These are phyloP conservation scores for Arabidopsis hybrid DNA, from an alignment of 441 rosid species.

Conservation along the genomic window DNA sequence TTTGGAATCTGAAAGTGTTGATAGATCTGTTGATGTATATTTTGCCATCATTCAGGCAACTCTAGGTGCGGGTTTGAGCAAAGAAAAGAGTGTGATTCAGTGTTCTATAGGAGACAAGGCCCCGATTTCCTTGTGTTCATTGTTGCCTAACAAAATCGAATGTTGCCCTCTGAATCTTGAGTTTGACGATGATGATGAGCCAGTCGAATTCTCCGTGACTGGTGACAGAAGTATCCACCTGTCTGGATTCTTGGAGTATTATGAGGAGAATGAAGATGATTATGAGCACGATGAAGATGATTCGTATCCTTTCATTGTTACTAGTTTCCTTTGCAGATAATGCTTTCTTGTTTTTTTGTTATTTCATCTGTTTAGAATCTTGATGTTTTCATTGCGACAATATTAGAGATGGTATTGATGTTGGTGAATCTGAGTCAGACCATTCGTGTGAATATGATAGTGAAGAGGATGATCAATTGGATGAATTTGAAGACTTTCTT, in stretches of 20 bases:
- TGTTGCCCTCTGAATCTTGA: conserved; percentile 82
- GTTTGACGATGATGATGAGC: conserved; percentile 72
- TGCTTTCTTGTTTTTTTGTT: neutral
- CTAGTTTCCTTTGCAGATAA: neutral
- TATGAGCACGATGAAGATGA: conserved; percentile 61
- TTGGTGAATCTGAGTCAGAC: conserved; percentile 59
- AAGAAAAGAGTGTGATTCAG: conserved; percentile 72
- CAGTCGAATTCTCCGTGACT: conserved; percentile 72
- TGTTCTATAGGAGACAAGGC: conserved; percentile 67
- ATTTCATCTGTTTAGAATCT: neutral
- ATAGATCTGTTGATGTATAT: conserved; percentile 5
- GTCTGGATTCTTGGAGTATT: conserved; percentile 72
- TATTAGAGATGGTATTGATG: conserved; percentile 75
- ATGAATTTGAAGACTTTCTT: conserved; percentile 48
- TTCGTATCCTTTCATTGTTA: conserved; percentile 70
- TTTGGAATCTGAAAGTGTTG: neutral
- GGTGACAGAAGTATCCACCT: conserved; percentile 87
- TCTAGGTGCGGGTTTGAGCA: conserved; percentile 72
- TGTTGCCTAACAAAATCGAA: conserved; percentile 73
- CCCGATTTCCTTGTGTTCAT: conserved; percentile 77
- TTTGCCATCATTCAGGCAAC: conserved; percentile 66
- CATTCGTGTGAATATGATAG: conserved; percentile 68
- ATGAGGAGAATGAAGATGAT: conserved; percentile 50
- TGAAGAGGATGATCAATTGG: conserved; percentile 57
- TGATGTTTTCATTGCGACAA: conserved; percentile 48